Base-by-base conservation (phyloP, 345 rosid genomes). In the Gossypium stocksii region DNA sequence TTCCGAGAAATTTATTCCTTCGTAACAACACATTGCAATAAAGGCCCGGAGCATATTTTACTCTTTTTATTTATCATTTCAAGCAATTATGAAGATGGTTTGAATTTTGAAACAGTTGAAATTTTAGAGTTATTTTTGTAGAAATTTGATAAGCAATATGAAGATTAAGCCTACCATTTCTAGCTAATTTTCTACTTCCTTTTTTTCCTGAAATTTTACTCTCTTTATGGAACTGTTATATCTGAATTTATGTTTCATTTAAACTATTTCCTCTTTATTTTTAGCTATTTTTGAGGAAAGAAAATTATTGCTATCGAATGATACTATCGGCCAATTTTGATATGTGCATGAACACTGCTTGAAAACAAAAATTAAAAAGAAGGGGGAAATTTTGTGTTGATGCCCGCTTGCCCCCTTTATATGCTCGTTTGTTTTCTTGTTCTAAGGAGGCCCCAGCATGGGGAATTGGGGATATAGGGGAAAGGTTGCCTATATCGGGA, bases 1-100 rank as follows among this genome's bases (percentile, higher is more conserved):
- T 73, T 29, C 70, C 27, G 2, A 48, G 74, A 48, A 72, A 53
- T 17, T 74, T 11, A n/a, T 63, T 71, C 41, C 9, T 17, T 70
- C 22, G 2, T 53, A 73, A 13, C 22, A n/a, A 48, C 6, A 67
- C 23, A 67, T 23, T 23, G 43, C 43, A 48, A 23, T 23, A 9
- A 67, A 15, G 43, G 51, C 71, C 29, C 2, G 16, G 20, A 48
- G 57, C 22, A 23, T 45, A 45, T 9, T 8, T 13, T 7, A 66
- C 14, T 44, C 27, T 20, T 19, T 3, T 17, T 27, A 8, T 60
- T 60, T 34, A 7, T 7, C 29, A 63, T 17, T 41, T 64, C 4
- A 3, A 9, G 46, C 7, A 41, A 64, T 41, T 41, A 7, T 48
- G 14, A 49, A 25, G 9, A 19, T 43, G 16, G 19, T 57, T 72